These are phyloP conservation scores for Cryptococcus hybrid DNA, from an alignment of 1,284 basidiomycete species.

Conservation along the genomic window DNA sequence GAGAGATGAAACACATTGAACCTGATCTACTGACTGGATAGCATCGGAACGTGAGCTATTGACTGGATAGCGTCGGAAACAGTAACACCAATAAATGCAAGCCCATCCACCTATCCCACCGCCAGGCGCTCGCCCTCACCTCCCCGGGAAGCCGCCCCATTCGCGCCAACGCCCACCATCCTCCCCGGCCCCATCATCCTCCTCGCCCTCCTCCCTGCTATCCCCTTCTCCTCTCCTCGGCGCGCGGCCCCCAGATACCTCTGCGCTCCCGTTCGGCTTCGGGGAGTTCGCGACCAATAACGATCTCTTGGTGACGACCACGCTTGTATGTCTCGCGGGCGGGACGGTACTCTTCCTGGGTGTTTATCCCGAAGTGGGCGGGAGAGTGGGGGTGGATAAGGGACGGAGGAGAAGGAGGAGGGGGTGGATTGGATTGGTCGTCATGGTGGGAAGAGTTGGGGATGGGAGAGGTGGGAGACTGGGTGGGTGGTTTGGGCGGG, in stretches of 20 bases:
- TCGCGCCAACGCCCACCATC: conserved; percentile 12
- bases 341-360: conserved; percentile 25
- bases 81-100: not conserved
- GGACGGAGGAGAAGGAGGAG: conserved; percentile 8
- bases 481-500: not conserved
- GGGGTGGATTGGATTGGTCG: not conserved
- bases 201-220: conserved; percentile 27
- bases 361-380: conserved; percentile 25
- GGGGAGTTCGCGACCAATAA: conserved; percentile 6
- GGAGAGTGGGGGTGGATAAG: conserved; percentile 20
- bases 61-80: no score
- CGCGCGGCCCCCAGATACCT: conserved; percentile 29
- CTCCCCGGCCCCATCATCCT: conserved; percentile 35
- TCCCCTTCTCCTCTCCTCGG: conserved; percentile 31
- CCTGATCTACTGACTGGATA: no score
- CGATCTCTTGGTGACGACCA: conserved; percentile 30
- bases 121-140: not conserved
- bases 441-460: not conserved
- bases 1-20: no score
- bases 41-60: no score
- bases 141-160: not conserved
- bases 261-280: conserved; percentile 21
- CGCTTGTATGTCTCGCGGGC: conserved; percentile 27
- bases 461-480: not conserved
- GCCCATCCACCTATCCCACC: not conserved